phyloP scores from a whole-genome alignment of 2,329 filamentous ascomycete genomes.

The Teratosphaeria viscida region DNA sequence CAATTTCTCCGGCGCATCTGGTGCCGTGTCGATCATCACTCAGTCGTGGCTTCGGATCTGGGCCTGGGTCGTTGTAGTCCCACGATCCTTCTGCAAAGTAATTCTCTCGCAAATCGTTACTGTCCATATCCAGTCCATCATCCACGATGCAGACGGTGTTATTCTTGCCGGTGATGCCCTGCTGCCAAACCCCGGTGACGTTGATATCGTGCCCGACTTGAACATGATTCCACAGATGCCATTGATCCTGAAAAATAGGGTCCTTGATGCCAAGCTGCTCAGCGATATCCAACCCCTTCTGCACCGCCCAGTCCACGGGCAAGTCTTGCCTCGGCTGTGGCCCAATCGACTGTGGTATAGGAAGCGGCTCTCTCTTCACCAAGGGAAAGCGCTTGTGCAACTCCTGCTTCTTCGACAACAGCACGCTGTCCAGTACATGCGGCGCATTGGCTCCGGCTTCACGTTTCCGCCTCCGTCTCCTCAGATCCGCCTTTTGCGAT shows the following conservation, averaged over 20 bases:
- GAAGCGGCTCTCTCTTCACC: slow-evolving; percentile 44
- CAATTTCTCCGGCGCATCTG: slow-evolving; percentile 86
- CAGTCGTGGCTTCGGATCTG: slow-evolving; percentile 71
- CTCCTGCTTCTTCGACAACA: slow-evolving; percentile 70
- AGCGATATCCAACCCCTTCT: slow-evolving; percentile 51
- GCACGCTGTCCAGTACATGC: slow-evolving; percentile 61
- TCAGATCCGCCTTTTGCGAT: slow-evolving; percentile 41
- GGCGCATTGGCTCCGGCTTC: slow-evolving; percentile 33
- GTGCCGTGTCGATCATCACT: slow-evolving; percentile 85
- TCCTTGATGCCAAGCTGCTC: slow-evolving; percentile 65
- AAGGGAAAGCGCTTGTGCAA: slow-evolving; percentile 45
- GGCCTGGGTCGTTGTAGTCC: slow-evolving; percentile 82
- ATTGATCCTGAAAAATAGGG: slow-evolving; percentile 87
- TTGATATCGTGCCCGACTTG: slow-evolving; percentile 87
- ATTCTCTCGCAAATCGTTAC: slow-evolving; percentile 81
- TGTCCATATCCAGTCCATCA: slow-evolving; percentile 93
- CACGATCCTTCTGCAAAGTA: slow-evolving; percentile 89
- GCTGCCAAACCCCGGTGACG: slow-evolving; percentile 84
- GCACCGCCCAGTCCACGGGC: slow-evolving; percentile 32
- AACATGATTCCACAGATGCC: slow-evolving; percentile 82
- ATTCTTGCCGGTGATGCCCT: slow-evolving; percentile 82
- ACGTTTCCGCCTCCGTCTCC: slow-evolving; percentile 53
- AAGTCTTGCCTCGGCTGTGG: slow-evolving; percentile 7
- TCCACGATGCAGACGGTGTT: slow-evolving; percentile 90
- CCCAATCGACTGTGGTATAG: slow-evolving; percentile 5